Evolutionary conservation across 2,329 filamentous ascomycete species (phyloP).

Genomic region (Trichoderma afroharzianum): DNA sequence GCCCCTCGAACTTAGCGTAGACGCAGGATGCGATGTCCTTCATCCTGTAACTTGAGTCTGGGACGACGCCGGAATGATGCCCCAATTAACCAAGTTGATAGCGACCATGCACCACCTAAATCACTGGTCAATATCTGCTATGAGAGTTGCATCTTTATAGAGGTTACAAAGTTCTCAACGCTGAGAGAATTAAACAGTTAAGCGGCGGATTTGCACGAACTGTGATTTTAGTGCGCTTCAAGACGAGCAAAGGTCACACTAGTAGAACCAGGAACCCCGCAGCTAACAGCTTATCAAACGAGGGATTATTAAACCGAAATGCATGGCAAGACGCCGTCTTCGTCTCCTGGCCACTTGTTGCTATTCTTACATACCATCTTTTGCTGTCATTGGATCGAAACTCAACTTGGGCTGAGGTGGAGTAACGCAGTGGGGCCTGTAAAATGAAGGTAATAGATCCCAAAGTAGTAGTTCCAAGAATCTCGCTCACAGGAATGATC

Average conservation of each 20-base stretch:
- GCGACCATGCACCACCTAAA: not conserved
- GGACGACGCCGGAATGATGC: not conserved
- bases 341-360: not conserved
- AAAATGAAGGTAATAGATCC: not conserved
- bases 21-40: not conserved
- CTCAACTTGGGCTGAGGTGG: not conserved
- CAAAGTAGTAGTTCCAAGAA: not conserved
- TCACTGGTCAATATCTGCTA: not conserved
- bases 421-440: not conserved
- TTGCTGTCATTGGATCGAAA: not conserved
- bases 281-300: not conserved
- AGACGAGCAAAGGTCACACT: not conserved
- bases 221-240: not conserved
- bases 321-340: not conserved
- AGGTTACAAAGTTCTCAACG: not conserved
- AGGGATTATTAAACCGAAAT: slow-evolving; percentile 3
- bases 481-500: not conserved
- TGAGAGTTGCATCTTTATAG: not conserved
- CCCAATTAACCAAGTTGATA: not conserved
- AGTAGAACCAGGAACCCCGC: not conserved
- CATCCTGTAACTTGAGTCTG: not conserved
- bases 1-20: not conserved
- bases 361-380: not conserved
- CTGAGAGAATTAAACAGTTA: not conserved
- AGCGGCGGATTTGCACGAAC: not conserved